Percentiles rank a stretch among this genome's conserved stretches.
These are phyloP conservation scores for Phylloporus gajari DNA, from an alignment of 1,284 basidiomycete genomes.

Conservation along the genomic window DNA sequence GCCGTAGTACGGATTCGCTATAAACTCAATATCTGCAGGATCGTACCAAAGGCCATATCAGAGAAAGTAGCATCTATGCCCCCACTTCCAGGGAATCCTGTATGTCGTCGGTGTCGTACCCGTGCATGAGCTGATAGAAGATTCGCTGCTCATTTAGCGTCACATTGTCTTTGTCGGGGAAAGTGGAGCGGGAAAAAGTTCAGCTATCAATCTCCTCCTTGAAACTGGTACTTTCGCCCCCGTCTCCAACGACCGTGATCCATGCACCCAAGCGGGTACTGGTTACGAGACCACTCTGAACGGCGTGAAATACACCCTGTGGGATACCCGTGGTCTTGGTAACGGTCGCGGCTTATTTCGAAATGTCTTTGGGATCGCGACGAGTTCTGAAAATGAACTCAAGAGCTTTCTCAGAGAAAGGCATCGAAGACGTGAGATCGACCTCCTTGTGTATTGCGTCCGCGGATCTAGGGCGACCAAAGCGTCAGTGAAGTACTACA, in stretches of 20 bases:
- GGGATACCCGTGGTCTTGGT: conserved; percentile 45
- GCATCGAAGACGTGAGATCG: conserved; percentile 27
- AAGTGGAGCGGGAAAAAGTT: conserved; percentile 43
- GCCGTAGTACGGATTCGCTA: not conserved
- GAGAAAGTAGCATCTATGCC: conserved; percentile 6
- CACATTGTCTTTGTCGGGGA: conserved; percentile 43
- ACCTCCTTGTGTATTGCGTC: conserved; percentile 44
- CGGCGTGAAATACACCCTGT: conserved; percentile 27
- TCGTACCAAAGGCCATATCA: conserved; percentile 1
- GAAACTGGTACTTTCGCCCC: conserved; percentile 14
- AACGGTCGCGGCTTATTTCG: conserved; percentile 20
- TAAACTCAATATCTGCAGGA: not conserved
- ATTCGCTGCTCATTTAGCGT: conserved; percentile 7
- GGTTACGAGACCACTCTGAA: conserved; percentile 27
- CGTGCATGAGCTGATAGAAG: conserved; percentile 8
- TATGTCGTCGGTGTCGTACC: conserved; percentile 4
- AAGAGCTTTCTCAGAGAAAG: conserved; percentile 37
- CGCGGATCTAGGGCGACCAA: conserved; percentile 33
- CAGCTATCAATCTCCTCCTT: conserved; percentile 41
- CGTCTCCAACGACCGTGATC: conserved; percentile 27
- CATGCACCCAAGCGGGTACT: conserved; percentile 33
- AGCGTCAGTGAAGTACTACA: conserved; percentile 32
- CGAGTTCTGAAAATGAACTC: conserved; percentile 26
- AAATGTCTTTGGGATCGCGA: conserved; percentile 22
- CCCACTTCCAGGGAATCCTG: conserved; percentile 4